Evolutionary conservation across 208 protist genomes (phyloP), one percentile per base, ranked within the genome.

Genomic region (Trypanosoma congolense): DNA sequence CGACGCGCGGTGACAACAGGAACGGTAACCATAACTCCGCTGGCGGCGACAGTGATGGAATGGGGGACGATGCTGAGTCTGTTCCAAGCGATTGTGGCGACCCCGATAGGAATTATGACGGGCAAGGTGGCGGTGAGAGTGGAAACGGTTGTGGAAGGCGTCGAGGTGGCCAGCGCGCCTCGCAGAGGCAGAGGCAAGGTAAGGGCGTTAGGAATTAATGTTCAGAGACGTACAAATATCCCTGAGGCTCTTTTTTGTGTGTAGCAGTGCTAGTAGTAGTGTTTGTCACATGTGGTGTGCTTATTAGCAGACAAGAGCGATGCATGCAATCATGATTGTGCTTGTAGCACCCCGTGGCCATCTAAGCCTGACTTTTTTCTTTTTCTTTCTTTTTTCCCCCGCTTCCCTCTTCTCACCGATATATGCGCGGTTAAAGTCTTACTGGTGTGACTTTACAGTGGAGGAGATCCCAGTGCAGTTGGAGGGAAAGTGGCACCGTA

Each of bases 21-120:
- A 73, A 65, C 45, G 38, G 57, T 45, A 50, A 65, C 43, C 19
- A 48, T 48, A 38, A 59, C 14, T 31, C n/a, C 21, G 10, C 18
- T 28, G n/a, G 28, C 19, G 36, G 5, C 9, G 21, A 46, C 12
- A 46, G 42, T n/a, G 42, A 46, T n/a, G 42, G 21, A 8, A 46
- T 24, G 10, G 42, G 21, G 18, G 21, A 46, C 42, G 42, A 46
- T n/a, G 33, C 12, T 38, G n/a, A n/a, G n/a, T 38, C 33, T 38
- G 33, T 38, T 38, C 33, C 12, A 12, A 38, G 33, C 12, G 33
- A 38, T 38, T 6, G 6, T 38, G 33, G 9, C 9, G 33, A 38
- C 33, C 9, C 33, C 6, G 33, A 16, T 12, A 38, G 12, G 33
- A 38, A 12, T 6, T 12, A 38, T 38, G 33, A 38, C 6, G 24